Base-by-base conservation (phyloP, 345 rosid genomes). In the Linum usitatissimum region DNA sequence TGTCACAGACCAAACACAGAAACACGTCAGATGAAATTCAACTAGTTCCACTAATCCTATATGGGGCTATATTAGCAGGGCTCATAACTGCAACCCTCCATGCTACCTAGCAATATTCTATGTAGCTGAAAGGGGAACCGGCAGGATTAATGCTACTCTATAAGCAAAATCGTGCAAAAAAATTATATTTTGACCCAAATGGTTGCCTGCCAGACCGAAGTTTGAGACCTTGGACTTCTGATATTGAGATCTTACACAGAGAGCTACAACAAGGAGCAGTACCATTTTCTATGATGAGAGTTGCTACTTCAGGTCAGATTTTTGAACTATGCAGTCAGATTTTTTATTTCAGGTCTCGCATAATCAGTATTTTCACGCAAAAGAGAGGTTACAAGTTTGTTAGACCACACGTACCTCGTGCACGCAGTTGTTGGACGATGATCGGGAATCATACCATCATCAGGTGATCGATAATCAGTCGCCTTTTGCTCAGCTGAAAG, bases 361-460 rank as follows among this genome's bases (percentile, higher is more conserved):
- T 12, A 45, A 10, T 9, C 1, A 15, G 14, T 45, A 15, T 45
- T 45, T 45, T 12, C 51, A 10, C 17, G 51, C 64, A 51, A 63
- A 62, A 60, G 7, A n/a, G 30, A 53, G 21, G 51, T 30, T 57
- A 18, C 40, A 23, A 38, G 36, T 42, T 40, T 30, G 17, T 53
- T n/a, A 2, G 18, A 12, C 30, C n/a, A 10, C 17, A 64, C 69
- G 56, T 84, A 90, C 99, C 92, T 88, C 59, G 81, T 85, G 81
- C 99, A 94, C 59, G 97, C 97, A 82, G 55, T 90, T 66, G 99
- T 94, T 70, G 99, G 91, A 59, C 96, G 96, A 83, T 93, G 95
- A 74, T 90, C 97, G 68, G 90, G 87, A 76, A 78, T 83, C 63
- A 87, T 80, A 71, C 95, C 99, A 76, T 90, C 99, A 78, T 90